Evolutionary conservation across 495 filamentous ascomycete species (phyloP).

Genomic region (Chlorociboria aeruginascens): DNA sequence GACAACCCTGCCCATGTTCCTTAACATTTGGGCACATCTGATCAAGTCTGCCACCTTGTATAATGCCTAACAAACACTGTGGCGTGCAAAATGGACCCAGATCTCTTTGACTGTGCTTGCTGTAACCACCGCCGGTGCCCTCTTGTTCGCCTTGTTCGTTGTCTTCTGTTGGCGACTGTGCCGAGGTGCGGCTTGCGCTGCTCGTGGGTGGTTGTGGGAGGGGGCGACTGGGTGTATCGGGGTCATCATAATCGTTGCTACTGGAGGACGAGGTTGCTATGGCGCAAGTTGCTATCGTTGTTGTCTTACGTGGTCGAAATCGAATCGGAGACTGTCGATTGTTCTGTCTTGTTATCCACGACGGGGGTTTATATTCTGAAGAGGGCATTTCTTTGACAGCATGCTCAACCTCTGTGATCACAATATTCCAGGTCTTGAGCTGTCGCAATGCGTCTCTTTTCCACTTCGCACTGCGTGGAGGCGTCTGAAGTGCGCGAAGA

Average conservation of each 20-base stretch:
- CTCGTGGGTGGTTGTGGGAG: not conserved
- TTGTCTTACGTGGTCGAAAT: no score
- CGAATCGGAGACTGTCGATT: no score
- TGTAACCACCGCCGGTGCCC: not conserved
- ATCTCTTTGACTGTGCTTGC: not conserved
- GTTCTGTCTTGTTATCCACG: no score
- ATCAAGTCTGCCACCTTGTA: not conserved
- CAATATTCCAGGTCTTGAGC: no score
- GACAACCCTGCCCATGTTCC: not conserved
- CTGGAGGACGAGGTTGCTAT: no score
- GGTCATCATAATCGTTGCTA: not conserved
- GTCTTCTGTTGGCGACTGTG: not conserved
- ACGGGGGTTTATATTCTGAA: no score
- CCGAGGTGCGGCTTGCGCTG: not conserved
- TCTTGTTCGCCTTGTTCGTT: not conserved
- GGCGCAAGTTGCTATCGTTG: no score
- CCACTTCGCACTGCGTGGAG: no score
- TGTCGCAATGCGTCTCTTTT: no score
- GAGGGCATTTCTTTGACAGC: no score
- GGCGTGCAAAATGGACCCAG: not conserved
- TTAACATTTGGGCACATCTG: not conserved
- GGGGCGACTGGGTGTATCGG: not conserved
- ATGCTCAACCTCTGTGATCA: no score
- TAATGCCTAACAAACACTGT: not conserved
- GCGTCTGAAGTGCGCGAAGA: slow-evolving; percentile 1